These are phyloP conservation scores for Diaporthe amygdali DNA, from an alignment of 2,329 filamentous ascomycete genomes.

Conservation along the genomic window DNA sequence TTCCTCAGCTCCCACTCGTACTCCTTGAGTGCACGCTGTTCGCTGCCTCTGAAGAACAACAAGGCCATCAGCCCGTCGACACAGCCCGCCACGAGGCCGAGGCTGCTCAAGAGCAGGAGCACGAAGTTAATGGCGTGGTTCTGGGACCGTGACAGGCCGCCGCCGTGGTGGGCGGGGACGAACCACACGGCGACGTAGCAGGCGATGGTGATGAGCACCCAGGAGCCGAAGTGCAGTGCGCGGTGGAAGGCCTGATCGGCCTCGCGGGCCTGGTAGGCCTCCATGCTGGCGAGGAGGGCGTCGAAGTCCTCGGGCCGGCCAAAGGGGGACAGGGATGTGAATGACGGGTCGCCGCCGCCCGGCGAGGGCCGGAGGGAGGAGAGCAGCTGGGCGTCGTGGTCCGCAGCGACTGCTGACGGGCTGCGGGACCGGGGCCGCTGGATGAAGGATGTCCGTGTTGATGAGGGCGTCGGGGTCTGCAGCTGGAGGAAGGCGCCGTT, in stretches of 20 bases:
- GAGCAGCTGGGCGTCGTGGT: slow-evolving; percentile 28
- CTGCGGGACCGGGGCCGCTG: slow-evolving; percentile 27
- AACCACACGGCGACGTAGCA: slow-evolving; percentile 89
- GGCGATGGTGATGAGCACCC: slow-evolving; percentile 70
- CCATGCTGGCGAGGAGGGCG: slow-evolving; percentile 74
- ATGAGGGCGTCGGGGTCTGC: slow-evolving; percentile 39
- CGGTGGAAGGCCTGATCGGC: slow-evolving; percentile 74
- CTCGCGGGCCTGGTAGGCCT: slow-evolving; percentile 74
- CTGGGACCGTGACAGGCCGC: neutral
- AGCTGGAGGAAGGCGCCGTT: slow-evolving; percentile 43
- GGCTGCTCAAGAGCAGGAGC: slow-evolving; percentile 78
- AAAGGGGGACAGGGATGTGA: slow-evolving; percentile 22
- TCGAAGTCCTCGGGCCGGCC: slow-evolving; percentile 48
- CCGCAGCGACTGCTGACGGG: slow-evolving; percentile 7
- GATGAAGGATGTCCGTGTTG: slow-evolving; percentile 11
- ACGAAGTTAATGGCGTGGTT: slow-evolving; percentile 62
- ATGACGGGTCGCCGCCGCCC: slow-evolving; percentile 26
- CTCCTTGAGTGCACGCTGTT: slow-evolving; percentile 83
- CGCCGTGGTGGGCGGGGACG: slow-evolving; percentile 56
- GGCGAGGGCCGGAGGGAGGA: slow-evolving; percentile 31
- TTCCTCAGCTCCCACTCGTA: slow-evolving; percentile 92
- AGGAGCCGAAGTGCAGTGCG: slow-evolving; percentile 73
- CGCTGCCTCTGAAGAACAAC: slow-evolving; percentile 87
- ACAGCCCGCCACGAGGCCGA: slow-evolving; percentile 77
- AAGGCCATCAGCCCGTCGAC: slow-evolving; percentile 86